These are phyloP conservation scores for Bryoerythrophyllum caledonicum DNA, from an alignment of 225 moss, liverwort and hornwort species.

Conservation along the genomic window DNA sequence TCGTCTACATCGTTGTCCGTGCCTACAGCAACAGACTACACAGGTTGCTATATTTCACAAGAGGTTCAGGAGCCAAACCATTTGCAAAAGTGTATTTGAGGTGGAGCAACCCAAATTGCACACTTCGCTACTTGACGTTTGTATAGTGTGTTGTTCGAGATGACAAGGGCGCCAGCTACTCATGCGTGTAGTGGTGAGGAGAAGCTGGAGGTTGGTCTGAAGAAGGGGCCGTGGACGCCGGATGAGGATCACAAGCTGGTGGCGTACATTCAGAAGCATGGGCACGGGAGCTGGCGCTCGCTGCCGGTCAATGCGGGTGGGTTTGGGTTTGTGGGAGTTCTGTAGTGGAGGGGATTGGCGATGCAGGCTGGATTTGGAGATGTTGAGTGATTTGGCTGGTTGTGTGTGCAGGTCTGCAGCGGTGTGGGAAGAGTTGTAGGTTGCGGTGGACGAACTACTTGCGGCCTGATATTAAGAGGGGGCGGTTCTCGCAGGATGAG, in stretches of 20 bases:
- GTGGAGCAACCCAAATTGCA: no score
- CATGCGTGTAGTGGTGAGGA: slow-evolving; percentile 23
- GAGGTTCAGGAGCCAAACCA: background rate
- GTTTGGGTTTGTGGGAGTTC: background rate
- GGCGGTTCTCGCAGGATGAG: slow-evolving; percentile 35
- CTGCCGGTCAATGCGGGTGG: slow-evolving; percentile 39
- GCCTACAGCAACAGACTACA: background rate
- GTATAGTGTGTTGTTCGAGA: slow-evolving; percentile 5
- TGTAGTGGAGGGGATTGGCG: no score
- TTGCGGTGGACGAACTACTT: slow-evolving; percentile 49
- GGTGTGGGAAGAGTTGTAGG: slow-evolving; percentile 50
- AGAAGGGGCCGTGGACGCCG: slow-evolving; percentile 51
- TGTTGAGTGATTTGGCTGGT: background rate
- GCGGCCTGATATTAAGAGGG: slow-evolving; percentile 42
- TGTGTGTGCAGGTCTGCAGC: slow-evolving; percentile 32
- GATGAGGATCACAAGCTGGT: slow-evolving; percentile 45
- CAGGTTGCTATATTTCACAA: background rate
- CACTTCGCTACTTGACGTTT: no score
- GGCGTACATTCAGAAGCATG: slow-evolving; percentile 36
- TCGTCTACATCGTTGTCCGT: background rate
- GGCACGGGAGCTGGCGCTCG: slow-evolving; percentile 46
- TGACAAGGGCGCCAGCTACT: slow-evolving; percentile 29
- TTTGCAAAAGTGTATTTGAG: background rate
- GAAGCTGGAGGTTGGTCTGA: slow-evolving; percentile 25
- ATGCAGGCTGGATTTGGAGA: no score